Evolutionary conservation across 352 stramenopile species (phyloP).

Genomic region (Phytophthora pseudosyringae): DNA sequence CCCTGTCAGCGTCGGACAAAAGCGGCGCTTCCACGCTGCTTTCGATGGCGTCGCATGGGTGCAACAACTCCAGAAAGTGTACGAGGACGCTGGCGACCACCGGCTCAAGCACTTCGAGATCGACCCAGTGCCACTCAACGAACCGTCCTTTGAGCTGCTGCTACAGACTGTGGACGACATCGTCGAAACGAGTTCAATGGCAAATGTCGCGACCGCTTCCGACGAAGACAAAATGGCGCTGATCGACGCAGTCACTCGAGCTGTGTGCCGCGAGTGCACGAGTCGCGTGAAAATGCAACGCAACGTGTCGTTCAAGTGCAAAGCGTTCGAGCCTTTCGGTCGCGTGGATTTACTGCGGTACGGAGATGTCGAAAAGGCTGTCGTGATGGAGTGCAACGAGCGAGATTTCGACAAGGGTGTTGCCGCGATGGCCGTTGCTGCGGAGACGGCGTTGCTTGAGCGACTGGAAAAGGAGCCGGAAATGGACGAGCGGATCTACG

Average conservation of each 20-base stretch:
- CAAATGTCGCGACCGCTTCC: constrained; percentile 1
- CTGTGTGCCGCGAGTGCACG: constrained; percentile 21
- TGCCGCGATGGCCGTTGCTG: constrained; percentile 11
- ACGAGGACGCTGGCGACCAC: constrained; percentile 5
- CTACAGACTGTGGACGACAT: constrained; percentile 15
- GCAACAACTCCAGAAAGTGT: constrained; percentile 16
- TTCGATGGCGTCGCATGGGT: constrained; percentile 22
- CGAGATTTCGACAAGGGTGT: constrained; percentile 18
- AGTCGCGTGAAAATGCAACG: constrained; percentile 16
- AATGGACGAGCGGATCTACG: constrained; percentile 12
- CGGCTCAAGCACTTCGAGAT: constrained; percentile 18
- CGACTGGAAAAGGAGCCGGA: constrained; percentile 11
- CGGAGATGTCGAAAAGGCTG: constrained; percentile 9
- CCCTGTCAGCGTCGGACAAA: constrained; percentile 9
- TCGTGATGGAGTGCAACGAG: constrained; percentile 21
- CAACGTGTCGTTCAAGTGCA: constrained; percentile 20
- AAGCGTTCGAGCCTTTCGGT: constrained; percentile 9
- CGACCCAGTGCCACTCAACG: constrained; percentile 22
- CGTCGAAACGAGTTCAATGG: constrained; percentile 23
- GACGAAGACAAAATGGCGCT: constrained; percentile 14
- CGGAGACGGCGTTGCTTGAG: constrained; percentile 19
- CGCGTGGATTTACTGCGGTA: constrained; percentile 11
- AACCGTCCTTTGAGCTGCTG: constrained; percentile 12
- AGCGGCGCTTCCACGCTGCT: constrained; percentile 22
- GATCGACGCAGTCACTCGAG: constrained; percentile 20